phyloP scores from a whole-genome alignment of 2,329 filamentous ascomycete species.

The Calonectria pauciramosa region DNA sequence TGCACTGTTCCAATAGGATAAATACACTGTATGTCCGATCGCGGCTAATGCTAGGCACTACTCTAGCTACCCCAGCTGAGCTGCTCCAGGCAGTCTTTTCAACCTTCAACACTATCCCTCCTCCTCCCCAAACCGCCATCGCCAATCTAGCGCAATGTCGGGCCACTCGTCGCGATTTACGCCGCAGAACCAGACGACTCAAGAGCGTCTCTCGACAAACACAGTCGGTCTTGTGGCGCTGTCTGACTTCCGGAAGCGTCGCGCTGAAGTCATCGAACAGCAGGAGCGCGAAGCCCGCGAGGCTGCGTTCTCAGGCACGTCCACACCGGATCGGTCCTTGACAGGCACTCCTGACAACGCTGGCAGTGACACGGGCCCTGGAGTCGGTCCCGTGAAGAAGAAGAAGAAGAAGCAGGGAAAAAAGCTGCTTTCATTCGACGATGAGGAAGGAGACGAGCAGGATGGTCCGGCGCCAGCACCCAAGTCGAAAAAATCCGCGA shows the following conservation, averaged over 20 bases:
- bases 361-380: conserved; percentile 51
- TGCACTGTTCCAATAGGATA: not conserved
- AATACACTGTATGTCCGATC: conserved; percentile 16
- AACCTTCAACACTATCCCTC: not conserved
- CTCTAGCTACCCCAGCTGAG: not conserved
- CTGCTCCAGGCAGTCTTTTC: conserved; percentile 8
- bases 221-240: conserved; percentile 93
- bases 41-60: not conserved
- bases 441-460: conserved; percentile 76
- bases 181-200: conserved; percentile 80
- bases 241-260: conserved; percentile 95
- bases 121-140: not conserved
- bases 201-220: conserved; percentile 85
- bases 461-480: conserved; percentile 53
- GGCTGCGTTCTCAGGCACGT: conserved; percentile 60
- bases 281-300: conserved; percentile 87
- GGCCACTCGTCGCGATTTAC: conserved; percentile 74
- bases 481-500: conserved; percentile 53
- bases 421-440: conserved; percentile 73
- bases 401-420: conserved; percentile 62
- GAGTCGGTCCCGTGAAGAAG: conserved; percentile 42
- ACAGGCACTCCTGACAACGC: conserved; percentile 62
- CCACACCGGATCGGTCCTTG: conserved; percentile 64
- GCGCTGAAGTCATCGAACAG: conserved; percentile 92
- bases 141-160: conserved; percentile 52